A percentile compares a stretch with the other conserved stretches of the same genome.
Conservation (phyloP, 495 filamentous ascomycete species). For the Terfezia claveryi region DNA sequence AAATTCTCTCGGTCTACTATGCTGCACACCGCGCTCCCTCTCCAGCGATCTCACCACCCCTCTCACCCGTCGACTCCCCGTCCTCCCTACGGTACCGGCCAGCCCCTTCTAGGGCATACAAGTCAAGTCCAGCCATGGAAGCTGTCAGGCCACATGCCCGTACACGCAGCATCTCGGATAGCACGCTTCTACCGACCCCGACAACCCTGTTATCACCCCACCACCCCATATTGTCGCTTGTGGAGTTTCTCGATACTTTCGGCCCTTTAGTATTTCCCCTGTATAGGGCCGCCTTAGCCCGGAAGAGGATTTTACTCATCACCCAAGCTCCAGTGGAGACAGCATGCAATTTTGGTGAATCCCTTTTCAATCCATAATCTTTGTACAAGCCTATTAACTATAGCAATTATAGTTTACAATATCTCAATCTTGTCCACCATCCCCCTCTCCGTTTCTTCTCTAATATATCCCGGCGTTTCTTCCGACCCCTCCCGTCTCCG, state of each 20-base stretch:
- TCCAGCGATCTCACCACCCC: slow-evolving; percentile 26
- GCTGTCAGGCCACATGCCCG: slow-evolving; percentile 61
- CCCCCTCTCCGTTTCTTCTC: slow-evolving; percentile 36
- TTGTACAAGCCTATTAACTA: slow-evolving; percentile 1
- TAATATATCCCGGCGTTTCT: slow-evolving; percentile 32
- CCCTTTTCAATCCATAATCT: not conserved
- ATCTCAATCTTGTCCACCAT: slow-evolving; percentile 76
- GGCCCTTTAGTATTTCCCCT: slow-evolving; percentile 81
- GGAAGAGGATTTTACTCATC: slow-evolving; percentile 72
- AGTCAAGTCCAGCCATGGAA: slow-evolving; percentile 5
- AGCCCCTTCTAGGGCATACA: slow-evolving; percentile 20
- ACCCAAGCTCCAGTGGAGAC: slow-evolving; percentile 62
- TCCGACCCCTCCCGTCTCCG: slow-evolving; percentile 43
- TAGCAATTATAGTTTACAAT: slow-evolving; percentile 41
- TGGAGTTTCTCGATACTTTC: slow-evolving; percentile 53
- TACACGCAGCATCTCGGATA: slow-evolving; percentile 39
- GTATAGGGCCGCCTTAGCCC: slow-evolving; percentile 65
- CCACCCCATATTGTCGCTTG: slow-evolving; percentile 70
- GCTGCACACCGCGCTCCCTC: slow-evolving; percentile 35
- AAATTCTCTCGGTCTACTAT: slow-evolving; percentile 61
- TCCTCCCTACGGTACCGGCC: slow-evolving; percentile 25
- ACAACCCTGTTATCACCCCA: slow-evolving; percentile 44
- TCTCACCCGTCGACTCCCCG: slow-evolving; percentile 34
- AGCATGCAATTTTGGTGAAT: slow-evolving; percentile 68
- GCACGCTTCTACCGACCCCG: slow-evolving; percentile 37